Evolutionary conservation across 139 green algal genomes (phyloP), one percentile per base, ranked within the genome.

Genomic region (Bryopsis sp.): DNA sequence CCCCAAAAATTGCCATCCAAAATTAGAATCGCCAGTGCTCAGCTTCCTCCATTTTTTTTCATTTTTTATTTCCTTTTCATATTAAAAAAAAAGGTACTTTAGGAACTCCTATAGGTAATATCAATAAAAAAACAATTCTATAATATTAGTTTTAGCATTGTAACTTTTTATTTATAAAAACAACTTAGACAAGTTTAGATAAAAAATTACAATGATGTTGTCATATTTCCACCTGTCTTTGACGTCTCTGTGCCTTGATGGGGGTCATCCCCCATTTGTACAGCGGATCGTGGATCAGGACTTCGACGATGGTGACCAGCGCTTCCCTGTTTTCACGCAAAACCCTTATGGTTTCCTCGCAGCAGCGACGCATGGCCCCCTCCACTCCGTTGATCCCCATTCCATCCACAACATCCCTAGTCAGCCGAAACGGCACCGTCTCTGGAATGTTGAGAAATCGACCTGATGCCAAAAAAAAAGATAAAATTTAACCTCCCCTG

Each of bases 241-340:
- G 15, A 15, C 11, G 43, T 39, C 80, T 58, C 19, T 78, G 74
- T 19, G 81, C 84, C 48, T 78, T 74, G 7, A 78, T 66, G 47
- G 81, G 75, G 1, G 80, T 86, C 26, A 85, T 69, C 29, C 72
- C 79, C 87, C 92, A 98, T 62, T 80, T 84, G 80, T 93, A 94
- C 37, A 97, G 84, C 0, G 92, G 92, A 75, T 98, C 91, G 71
- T 97, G 88, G 2, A 97, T 84, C 71, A 98, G 90, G 24, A 96
- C 85, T 74, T 82, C 61, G 31, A 81, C 34, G 32, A 86, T 73
- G 26, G 81, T 94, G 29, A 90, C 74, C 29, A 95, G 67, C 2
- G 76, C 71, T 35, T 90, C 88, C 48, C 78, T 76, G 74, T 83
- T 60, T 15, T 39, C 66, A 0, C 83, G 75, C 62, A 95, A 68